A percentile compares a stretch with the other conserved stretches of the same genome.
Conservation (phyloP, 2,329 filamentous ascomycete genomes). For the Colletotrichum orbiculare region DNA sequence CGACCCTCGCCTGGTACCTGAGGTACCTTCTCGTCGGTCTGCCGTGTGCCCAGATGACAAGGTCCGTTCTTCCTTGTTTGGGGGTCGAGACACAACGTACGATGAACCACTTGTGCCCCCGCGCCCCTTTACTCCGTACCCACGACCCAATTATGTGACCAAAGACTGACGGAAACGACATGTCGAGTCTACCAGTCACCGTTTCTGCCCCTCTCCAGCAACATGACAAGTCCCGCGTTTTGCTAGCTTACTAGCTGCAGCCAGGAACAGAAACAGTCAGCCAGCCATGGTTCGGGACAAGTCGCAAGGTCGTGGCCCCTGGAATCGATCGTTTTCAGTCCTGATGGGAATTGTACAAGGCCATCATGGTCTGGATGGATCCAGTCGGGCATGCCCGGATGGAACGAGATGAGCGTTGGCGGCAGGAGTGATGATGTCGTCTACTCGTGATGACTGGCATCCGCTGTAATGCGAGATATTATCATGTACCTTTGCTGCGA, state of each 20-base stretch:
- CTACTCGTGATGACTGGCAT: conserved; percentile 17
- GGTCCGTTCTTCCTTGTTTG: too few relatives aligned
- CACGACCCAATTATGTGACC: neutral
- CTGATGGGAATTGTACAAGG: conserved; percentile 9
- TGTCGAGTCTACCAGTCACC: conserved; percentile 25
- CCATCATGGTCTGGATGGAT: neutral
- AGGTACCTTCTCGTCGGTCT: neutral
- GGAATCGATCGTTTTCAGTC: conserved; percentile 22
- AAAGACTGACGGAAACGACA: conserved; percentile 1
- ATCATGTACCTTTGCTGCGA: neutral
- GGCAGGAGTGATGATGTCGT: conserved; percentile 36
- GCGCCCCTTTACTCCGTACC: neutral
- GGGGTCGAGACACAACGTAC: neutral
- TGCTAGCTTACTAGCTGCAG: too few relatives aligned
- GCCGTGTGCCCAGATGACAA: conserved; percentile 3
- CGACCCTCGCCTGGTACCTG: conserved; percentile 1
- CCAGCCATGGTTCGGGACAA: conserved; percentile 2
- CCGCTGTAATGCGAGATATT: neutral
- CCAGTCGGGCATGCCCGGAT: conserved; percentile 25
- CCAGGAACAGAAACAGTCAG: neutral
- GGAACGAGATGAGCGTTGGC: conserved; percentile 20
- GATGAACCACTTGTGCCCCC: neutral
- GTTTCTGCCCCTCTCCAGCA: conserved; percentile 3
- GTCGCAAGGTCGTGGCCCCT: conserved; percentile 4
- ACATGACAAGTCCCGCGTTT: too few relatives aligned